phyloP scores from a whole-genome alignment of 1,284 basidiomycete genomes.

The Ceratobasidium sp. region DNA sequence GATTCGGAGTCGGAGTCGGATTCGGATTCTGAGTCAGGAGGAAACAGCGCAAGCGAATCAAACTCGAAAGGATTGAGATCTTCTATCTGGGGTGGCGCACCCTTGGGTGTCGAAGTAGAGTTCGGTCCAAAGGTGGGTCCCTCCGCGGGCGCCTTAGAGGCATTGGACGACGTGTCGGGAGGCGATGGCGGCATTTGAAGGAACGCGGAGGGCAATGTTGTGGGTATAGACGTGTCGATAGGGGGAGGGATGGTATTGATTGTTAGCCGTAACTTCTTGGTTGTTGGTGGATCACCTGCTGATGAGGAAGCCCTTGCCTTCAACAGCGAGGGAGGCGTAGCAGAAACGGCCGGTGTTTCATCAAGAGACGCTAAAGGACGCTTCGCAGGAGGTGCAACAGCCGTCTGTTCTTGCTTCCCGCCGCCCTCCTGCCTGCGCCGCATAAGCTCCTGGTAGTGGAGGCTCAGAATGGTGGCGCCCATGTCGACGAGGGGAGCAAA shows the following conservation, averaged over 20 bases:
- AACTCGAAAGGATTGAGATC: slow-evolving; percentile 1
- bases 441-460: slow-evolving; percentile 21
- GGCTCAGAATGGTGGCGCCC: slow-evolving; percentile 30
- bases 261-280: slow-evolving; percentile 33
- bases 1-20: slow-evolving; percentile 9
- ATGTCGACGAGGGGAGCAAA: slow-evolving; percentile 16
- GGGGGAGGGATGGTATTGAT: slow-evolving; percentile 3
- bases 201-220: neutral
- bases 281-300: slow-evolving; percentile 1
- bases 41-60: neutral
- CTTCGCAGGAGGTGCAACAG: slow-evolving; percentile 2
- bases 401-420: neutral
- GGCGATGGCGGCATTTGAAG: slow-evolving; percentile 18
- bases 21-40: slow-evolving; percentile 10
- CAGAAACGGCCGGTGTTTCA: neutral
- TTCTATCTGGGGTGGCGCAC: neutral
- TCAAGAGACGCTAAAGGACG: neutral
- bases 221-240: neutral
- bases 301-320: neutral
- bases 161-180: slow-evolving; percentile 30
- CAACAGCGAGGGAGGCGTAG: neutral
- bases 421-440: slow-evolving; percentile 19
- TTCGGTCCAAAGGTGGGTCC: neutral
- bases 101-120: slow-evolving; percentile 10
- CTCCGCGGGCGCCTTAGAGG: slow-evolving; percentile 10